Evolutionary conservation across 768 basidiomycete species (phyloP).

Genomic region (Boletus coccyginus): DNA sequence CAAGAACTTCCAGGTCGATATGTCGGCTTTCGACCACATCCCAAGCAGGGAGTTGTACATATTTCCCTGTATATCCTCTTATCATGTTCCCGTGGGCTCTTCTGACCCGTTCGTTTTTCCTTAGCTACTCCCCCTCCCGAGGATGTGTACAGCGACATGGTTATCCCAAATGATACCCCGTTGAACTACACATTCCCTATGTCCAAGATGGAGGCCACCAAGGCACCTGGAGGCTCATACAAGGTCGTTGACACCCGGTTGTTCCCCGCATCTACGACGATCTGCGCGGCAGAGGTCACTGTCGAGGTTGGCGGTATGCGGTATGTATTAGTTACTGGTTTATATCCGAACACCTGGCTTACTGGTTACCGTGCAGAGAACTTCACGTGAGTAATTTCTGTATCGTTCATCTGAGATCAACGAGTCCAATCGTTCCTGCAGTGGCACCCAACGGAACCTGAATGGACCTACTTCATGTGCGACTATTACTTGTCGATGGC

Average conservation of each 20-base stretch:
- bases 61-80: slow-evolving; percentile 37
- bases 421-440: slow-evolving; percentile 8
- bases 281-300: slow-evolving; percentile 55
- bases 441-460: slow-evolving; percentile 54
- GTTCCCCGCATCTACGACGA: slow-evolving; percentile 51
- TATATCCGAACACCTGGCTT: not conserved
- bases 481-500: not conserved
- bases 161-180: slow-evolving; percentile 47
- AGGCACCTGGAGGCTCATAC: slow-evolving; percentile 52
- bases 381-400: slow-evolving; percentile 38
- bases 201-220: slow-evolving; percentile 44
- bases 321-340: slow-evolving; percentile 27
- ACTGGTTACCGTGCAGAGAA: slow-evolving; percentile 30
- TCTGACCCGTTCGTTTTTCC: not conserved
- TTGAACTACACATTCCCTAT: slow-evolving; percentile 54
- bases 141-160: slow-evolving; percentile 41
- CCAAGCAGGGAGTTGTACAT: slow-evolving; percentile 57
- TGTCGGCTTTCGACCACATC: slow-evolving; percentile 52
- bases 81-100: not conserved
- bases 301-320: slow-evolving; percentile 62
- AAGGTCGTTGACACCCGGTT: slow-evolving; percentile 57
- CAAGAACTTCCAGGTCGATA: slow-evolving; percentile 56
- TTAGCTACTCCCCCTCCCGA: slow-evolving; percentile 42
- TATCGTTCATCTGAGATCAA: not conserved
- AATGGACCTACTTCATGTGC: slow-evolving; percentile 45